Base-by-base conservation (phyloP, 2,329 filamentous ascomycete species). In the Periglandula ipomoeae region DNA sequence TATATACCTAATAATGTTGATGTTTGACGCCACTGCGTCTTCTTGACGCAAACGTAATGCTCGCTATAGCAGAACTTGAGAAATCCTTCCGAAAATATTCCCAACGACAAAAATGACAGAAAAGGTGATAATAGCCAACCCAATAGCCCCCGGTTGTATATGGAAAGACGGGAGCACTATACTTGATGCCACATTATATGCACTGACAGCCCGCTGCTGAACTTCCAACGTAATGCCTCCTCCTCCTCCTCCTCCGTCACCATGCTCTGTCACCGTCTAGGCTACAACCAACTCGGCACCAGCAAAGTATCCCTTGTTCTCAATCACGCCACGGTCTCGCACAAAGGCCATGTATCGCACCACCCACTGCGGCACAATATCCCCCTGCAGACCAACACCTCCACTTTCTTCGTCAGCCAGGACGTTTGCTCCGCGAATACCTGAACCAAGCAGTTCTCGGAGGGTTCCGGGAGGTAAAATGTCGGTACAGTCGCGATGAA, bases 281-380 rank as follows among this genome's bases (percentile, higher is more conserved):
- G 4, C 32, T 15, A 42, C 42, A 24, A 47, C 26, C 55, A 93
- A 67, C 61, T 89, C 84, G 3, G 90, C 91, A 19, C 83, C 81
- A 1, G 91, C 91, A 72, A 96, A 96, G 67, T 96, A 97, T 7
- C 93, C 93, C 73, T 97, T 98, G 64, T 93, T 95, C 73, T 98
- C 93, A 55, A 98, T 91, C 8, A 98, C 93, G 13, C 93, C 93
- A 47, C 93, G 77, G 64, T 97, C 86, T 65, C 87, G 86, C 37
- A 97, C 88, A 50, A 97, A 91, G 1, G 93, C 93, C 34, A 91
- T 96, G 65, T 98, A 98, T 65, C 97, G 95, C 56, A 91, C 85
- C 24, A 97, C 93, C 91, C 93, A 98, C 63, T 91, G 83, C 24
- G 93, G 90, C 50, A 81, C 78, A 44, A 97, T 76, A 55, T 95